Percentiles rank a stretch among this genome's conserved stretches.
These are phyloP conservation scores for Ogataea pilisensis DNA, from an alignment of 805 yeast genomes.

Conservation along the genomic window DNA sequence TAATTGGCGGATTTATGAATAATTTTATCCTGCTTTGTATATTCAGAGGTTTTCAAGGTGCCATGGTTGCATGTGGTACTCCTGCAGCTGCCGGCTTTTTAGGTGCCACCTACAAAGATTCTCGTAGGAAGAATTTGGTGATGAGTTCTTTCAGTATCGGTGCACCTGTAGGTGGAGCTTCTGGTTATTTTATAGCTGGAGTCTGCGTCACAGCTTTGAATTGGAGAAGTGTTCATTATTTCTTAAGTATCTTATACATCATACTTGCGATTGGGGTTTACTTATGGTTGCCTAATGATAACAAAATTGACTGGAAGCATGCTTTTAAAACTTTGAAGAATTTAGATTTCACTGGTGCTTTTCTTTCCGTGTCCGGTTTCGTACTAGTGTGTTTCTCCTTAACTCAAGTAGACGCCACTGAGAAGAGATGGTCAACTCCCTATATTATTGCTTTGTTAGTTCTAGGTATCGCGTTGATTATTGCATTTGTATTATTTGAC, in stretches of 20 bases:
- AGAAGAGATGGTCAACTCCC: constrained; percentile 42
- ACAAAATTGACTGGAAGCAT: constrained; percentile 22
- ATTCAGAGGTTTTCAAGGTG: constrained; percentile 43
- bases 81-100: constrained; percentile 47
- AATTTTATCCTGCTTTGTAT: constrained; percentile 35
- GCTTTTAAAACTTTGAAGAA: constrained; percentile 22
- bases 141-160: constrained; percentile 43
- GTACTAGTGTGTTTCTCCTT: constrained; percentile 40
- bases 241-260: constrained; percentile 36
- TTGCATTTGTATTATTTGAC: constrained; percentile 36
- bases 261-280: constrained; percentile 18
- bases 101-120: constrained; percentile 37
- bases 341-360: constrained; percentile 42
- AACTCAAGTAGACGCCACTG: constrained; percentile 39
- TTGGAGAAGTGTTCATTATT: constrained; percentile 42
- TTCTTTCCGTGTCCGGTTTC: constrained; percentile 37
- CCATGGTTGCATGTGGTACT: constrained; percentile 39
- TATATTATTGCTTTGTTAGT: constrained; percentile 42
- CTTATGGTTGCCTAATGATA: constrained; percentile 36
- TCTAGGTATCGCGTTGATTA: constrained; percentile 34
- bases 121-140: constrained; percentile 37
- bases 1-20: constrained; percentile 37
- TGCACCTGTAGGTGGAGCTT: constrained; percentile 44
- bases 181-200: constrained; percentile 42
- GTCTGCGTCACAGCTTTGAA: constrained; percentile 35